These are phyloP conservation scores for Glutinoglossum americanum DNA, from an alignment of 495 filamentous ascomycete genomes.

Conservation along the genomic window DNA sequence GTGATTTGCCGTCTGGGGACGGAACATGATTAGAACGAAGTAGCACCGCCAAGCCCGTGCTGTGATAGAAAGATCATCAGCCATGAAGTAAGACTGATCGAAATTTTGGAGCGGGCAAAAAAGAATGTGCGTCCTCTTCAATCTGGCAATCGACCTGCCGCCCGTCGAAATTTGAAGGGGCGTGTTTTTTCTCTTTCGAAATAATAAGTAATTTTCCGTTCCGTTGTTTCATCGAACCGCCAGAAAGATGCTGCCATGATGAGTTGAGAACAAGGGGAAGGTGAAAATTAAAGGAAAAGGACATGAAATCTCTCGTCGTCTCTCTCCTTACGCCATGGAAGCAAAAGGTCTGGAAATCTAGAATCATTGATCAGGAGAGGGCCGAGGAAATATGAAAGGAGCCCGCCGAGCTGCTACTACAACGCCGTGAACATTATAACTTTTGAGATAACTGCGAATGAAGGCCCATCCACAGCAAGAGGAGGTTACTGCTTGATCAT, in stretches of 20 bases:
- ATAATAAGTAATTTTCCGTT: not conserved
- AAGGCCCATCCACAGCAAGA: not conserved
- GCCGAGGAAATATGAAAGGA: not conserved
- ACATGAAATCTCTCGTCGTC: not conserved
- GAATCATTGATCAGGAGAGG: not conserved
- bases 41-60: not conserved
- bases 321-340: slow-evolving; percentile 1
- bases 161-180: not conserved
- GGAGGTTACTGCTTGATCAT: not conserved
- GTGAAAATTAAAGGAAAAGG: not conserved
- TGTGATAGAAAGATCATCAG: not conserved
- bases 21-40: not conserved
- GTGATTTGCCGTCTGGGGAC: not conserved
- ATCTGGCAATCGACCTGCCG: not conserved
- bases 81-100: not conserved
- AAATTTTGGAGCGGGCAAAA: not conserved
- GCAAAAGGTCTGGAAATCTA: slow-evolving; percentile 2
- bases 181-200: not conserved
- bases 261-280: not conserved
- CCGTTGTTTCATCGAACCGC: slow-evolving; percentile 1
- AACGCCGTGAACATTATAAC: not conserved
- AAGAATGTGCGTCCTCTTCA: not conserved
- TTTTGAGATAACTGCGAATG: not conserved
- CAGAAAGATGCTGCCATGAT: not conserved
- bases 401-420: not conserved